Base-by-base conservation (phyloP, 352 stramenopile genomes). In the Phytophthora brassicae region DNA sequence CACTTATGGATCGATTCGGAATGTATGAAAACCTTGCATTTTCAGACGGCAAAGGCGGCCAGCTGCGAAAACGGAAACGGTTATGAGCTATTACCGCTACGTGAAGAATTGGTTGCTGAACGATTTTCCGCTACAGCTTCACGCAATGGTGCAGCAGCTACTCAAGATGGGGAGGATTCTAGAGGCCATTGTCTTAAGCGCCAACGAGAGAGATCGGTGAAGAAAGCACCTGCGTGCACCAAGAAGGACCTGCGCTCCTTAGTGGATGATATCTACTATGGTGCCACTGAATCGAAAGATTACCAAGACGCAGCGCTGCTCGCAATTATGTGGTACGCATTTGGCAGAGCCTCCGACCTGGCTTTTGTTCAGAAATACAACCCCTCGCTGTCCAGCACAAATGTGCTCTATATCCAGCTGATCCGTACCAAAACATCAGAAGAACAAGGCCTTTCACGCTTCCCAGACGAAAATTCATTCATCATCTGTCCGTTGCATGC, bases 291-390 rank as follows among this genome's bases (percentile, higher is more conserved):
- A 2, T 14, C 31, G 4, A 44, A 19, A 12, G 52, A 72, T 12
- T 56, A 72, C 20, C 52, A 68, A 49, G 52, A 72, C 36, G 58
- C 53, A 0, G 58, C 46, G 1, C 47, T 61, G 1, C 17, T 68
- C 7, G 38, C 36, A 2, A n/a, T 64, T 2, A 50, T 68, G 29
- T 64, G 53, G 53, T 58, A 62, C 16, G 24, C 45, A 2, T 59
- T 72, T 22, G 57, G 57, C 2, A 20, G 56, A 14, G 51, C 47
- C 5, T 64, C 51, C 0, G 58, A 58, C 17, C 42, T 72, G 4
- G n/a, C 36, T 6, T 57, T 63, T 20, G 26, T 60, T 7, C 43
- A 47, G 22, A 72, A 72, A 19, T 31, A 59, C 22, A 47, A 57
- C 17, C 38, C 66, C 22, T 55, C 54, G 0, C 19, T 68, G 2